Evolutionary conservation across 371 early-diverging fungal genomes (phyloP), one percentile per base, ranked within the genome.

Genomic region (Vavraia culicis): DNA sequence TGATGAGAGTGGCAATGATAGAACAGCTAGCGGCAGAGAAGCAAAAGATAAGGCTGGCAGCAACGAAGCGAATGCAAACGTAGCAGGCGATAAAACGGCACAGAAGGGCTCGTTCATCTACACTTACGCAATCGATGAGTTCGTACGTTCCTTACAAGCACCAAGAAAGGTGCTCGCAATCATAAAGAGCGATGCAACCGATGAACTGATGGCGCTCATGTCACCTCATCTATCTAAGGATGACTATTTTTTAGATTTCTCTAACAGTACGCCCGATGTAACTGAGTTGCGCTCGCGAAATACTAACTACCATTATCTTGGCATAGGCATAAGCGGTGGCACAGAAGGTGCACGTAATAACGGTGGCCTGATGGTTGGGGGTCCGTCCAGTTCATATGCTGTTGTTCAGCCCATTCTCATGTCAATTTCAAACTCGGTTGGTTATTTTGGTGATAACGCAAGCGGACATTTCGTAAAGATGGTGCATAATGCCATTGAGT

Each of bases 401-500:
- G 63, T 37, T 7, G 23, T 63, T 38, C 75, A 74, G 55, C 72
- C 87, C 47, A 85, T 95, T 63, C 85, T 93, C 78, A 85, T 87
- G 71, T 77, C 78, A 37, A 81, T 89, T 58, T 72, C 90, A 50
- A 90, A 88, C 67, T 95, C 94, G 78, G 93, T 94, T 69, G 87
- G 87, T 72, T 89, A 90, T 88, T 86, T 95, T 51, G 94, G 96
- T 54, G 81, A 82, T 58, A 78, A 81, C 39, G 96, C 93, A 37
- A 81, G 91, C 27, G 96, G 94, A 23, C 94, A 95, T 76, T 90
- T 88, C 70, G 93, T 95, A 66, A 93, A 95, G 77, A 93, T 90
- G 87, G 91, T 95, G 39, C 94, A 93, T 78, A 95, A 91, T 73
- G 93, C 93, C 66, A 95, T 95, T 62, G 94, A 95, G 71, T 95